phyloP scores from a whole-genome alignment of 441 rosid genomes.

The Codiaeum variegatum region DNA sequence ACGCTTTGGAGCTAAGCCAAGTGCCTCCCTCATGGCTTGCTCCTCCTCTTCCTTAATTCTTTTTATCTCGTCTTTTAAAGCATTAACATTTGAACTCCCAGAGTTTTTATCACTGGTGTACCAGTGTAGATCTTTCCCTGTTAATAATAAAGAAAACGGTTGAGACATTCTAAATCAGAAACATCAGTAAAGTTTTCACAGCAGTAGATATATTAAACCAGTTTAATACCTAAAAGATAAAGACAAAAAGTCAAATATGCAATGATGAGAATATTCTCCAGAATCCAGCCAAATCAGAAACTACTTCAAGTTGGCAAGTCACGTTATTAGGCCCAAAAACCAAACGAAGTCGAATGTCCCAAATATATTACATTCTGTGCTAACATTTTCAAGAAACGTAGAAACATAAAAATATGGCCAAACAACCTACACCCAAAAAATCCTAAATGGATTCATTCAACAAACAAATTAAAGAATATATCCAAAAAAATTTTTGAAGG shows the following conservation, averaged over 20 bases:
- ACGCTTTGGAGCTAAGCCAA: slow-evolving; percentile 90
- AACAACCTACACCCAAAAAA: not conserved
- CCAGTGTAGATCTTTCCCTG: slow-evolving; percentile 97
- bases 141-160: not conserved
- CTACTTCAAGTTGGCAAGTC: not conserved
- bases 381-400: not conserved
- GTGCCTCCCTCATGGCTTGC: slow-evolving; percentile 97
- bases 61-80: slow-evolving; percentile 77
- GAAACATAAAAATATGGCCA: not conserved
- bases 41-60: slow-evolving; percentile 93
- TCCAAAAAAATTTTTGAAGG: not conserved
- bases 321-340: not conserved
- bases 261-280: not conserved
- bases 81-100: slow-evolving; percentile 44
- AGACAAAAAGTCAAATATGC: not conserved
- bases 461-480: not conserved
- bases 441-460: not conserved
- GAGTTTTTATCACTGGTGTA: slow-evolving; percentile 69
- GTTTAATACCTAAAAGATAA: not conserved
- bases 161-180: not conserved
- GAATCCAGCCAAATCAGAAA: not conserved
- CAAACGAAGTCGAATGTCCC: not conserved
- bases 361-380: not conserved
- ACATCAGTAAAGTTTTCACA: not conserved
- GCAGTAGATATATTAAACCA: not conserved